A percentile compares a stretch with the other conserved stretches of the same genome.
Evolutionary conservation across 495 filamentous ascomycete species (phyloP).

Genomic region (Trichoderma reesei): DNA sequence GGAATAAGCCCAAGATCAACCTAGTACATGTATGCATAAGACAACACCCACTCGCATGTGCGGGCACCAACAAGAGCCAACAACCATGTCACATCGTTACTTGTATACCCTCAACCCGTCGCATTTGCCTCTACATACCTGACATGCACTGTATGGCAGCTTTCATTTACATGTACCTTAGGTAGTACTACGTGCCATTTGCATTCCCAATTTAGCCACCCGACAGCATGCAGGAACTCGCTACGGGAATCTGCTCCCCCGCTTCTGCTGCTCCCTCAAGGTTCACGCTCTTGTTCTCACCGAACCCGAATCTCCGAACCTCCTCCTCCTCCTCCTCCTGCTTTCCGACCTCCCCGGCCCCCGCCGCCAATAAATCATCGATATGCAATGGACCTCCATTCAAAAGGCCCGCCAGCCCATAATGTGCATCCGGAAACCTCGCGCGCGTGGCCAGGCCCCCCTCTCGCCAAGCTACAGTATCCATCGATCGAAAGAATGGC

Average conservation of each 20-base stretch:
- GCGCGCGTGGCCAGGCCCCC: background rate
- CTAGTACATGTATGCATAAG: background rate
- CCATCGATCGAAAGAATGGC: background rate
- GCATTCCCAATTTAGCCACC: no score
- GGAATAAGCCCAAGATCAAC: background rate
- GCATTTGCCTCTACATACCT: no score
- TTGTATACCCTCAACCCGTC: no score
- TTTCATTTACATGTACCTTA: no score
- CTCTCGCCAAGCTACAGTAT: background rate
- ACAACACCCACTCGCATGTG: background rate
- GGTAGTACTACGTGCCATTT: background rate
- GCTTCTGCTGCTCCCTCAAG: background rate
- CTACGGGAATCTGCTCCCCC: background rate
- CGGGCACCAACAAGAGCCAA: background rate
- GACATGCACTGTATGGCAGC: no score
- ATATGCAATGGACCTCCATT: no score
- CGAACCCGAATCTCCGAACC: slow-evolving; percentile 3
- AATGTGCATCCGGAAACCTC: background rate
- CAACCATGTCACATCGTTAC: background rate
- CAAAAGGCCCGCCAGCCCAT: background rate
- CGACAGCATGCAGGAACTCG: background rate
- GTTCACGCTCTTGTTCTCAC: no score
- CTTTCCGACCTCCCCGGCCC: background rate
- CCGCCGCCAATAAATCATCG: background rate
- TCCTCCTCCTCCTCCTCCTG: no score